These are phyloP conservation scores for Streptanthus diversifolius DNA, from an alignment of 345 rosid genomes.

Conservation along the genomic window DNA sequence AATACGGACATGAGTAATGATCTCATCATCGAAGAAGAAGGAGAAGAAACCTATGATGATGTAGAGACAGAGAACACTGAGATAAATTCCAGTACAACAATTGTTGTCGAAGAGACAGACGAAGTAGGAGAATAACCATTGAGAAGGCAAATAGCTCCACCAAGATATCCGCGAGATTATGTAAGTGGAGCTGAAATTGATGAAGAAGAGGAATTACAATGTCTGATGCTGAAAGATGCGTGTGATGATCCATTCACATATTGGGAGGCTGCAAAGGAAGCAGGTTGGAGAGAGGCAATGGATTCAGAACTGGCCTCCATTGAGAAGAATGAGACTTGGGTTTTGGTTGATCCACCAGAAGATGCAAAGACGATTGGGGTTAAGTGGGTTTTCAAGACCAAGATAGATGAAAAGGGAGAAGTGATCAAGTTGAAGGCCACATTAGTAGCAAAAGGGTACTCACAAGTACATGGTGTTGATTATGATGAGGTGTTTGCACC, in stretches of 20 bases:
- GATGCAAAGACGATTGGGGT: background rate
- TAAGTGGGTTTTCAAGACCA: background rate
- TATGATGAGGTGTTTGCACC: no score
- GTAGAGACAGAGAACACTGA: background rate
- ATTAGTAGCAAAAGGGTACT: background rate
- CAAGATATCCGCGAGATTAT: background rate
- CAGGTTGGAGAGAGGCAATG: background rate
- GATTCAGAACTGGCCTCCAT: background rate
- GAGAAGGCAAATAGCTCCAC: background rate
- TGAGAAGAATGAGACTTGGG: background rate
- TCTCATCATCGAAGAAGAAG: background rate
- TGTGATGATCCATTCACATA: background rate
- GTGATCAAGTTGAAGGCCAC: background rate
- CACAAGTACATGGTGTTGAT: background rate
- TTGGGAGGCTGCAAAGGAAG: background rate
- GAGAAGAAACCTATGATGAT: no score
- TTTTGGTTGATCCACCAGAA: background rate
- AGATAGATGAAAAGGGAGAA: background rate
- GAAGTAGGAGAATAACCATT: no score
- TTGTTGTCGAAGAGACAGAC: no score
- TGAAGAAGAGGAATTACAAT: background rate
- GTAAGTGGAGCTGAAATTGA: background rate
- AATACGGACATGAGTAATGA: no score
- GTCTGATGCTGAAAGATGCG: no score
- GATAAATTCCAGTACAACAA: no score